Base-by-base conservation (phyloP, 208 protist genomes). In the Wallacemonas sp. region DNA sequence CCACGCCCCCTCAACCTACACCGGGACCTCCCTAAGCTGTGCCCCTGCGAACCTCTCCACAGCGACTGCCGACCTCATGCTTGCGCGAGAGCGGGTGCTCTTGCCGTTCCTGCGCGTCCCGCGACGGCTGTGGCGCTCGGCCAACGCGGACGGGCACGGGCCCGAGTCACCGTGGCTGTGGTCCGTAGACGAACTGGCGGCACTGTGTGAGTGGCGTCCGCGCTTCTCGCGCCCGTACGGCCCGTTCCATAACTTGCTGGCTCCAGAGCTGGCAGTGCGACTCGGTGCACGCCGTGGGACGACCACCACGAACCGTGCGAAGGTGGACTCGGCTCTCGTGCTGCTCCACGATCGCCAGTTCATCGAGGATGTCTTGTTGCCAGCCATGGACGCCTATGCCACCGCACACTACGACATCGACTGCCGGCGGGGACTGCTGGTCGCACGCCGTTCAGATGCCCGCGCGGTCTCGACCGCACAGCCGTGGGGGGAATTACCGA, bases 341-440 rank as follows among this genome's bases (percentile, higher is more conserved):
- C 44, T 83, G 24, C 50, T 85, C 21, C 66, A 76, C 36, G 83
- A 93, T 17, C 54, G 32, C 2, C 34, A 15, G 1, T 93, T 84
- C 57, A 63, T 89, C 22, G 44, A 46, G 21, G 19, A 33, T 13
- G 69, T 89, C 19, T 61, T 93, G 12, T 62, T 87, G 38, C 87
- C 87, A 0, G 59, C 65, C 1, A 79, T 93, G 83, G 9, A 15
- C n/a, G 17, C 21, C n/a, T 93, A 82, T 58, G 69, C 68, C 3
- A 29, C 9, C 8, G 15, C 3, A 42, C 38, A 63, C 38, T 53
- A 73, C 33, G 21, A 54, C 44, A 27, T 17, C 8, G 36, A 38
- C 4, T 15, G 4, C 19, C 39, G 37, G 34, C 9, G 21, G 10
- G 57, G 37, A 4, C 3, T 53, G 24, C 36, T 26, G 12, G 22